Evolutionary conservation across 164 flowering plant genomes (phyloP).

Genomic region (Magnolia officinalis): DNA sequence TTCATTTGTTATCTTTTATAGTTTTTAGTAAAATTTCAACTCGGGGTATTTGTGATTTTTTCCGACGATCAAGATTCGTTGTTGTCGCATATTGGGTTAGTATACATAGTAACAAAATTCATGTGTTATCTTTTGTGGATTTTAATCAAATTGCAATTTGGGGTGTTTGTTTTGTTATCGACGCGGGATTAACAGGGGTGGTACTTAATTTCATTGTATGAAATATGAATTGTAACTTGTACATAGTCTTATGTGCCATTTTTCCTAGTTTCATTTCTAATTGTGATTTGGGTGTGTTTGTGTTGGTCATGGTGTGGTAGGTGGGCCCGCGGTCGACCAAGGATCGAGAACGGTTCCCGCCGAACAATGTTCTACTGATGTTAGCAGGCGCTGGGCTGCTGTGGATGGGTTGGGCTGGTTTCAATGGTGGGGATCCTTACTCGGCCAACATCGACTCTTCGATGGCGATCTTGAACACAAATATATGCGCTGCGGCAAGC

Average conservation of each 20-base stretch:
- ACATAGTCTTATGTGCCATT: no score
- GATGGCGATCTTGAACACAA: conserved; percentile 18
- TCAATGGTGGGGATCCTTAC: conserved; percentile 23
- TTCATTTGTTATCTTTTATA: no score
- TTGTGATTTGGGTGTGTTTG: no score
- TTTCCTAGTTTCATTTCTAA: no score
- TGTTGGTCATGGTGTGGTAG: not conserved
- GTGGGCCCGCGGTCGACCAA: conserved; percentile 19
- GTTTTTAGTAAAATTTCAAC: no score
- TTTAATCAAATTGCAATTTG: not conserved
- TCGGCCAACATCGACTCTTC: conserved; percentile 22
- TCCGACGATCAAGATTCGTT: no score
- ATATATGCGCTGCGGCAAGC: conserved; percentile 21
- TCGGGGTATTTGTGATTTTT: no score
- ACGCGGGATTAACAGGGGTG: no score
- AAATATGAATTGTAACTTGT: no score
- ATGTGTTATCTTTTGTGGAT: not conserved
- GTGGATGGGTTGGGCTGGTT: conserved; percentile 26
- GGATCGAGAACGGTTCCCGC: conserved; percentile 22
- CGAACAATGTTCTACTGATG: conserved; percentile 20
- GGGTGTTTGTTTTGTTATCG: not conserved
- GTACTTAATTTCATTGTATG: no score
- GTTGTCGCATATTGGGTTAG: not conserved
- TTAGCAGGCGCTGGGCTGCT: conserved; percentile 21
- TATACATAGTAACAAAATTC: no score